These are phyloP conservation scores for Coemansia sp. DNA, from an alignment of 192 early-diverging fungal species.

Conservation along the genomic window DNA sequence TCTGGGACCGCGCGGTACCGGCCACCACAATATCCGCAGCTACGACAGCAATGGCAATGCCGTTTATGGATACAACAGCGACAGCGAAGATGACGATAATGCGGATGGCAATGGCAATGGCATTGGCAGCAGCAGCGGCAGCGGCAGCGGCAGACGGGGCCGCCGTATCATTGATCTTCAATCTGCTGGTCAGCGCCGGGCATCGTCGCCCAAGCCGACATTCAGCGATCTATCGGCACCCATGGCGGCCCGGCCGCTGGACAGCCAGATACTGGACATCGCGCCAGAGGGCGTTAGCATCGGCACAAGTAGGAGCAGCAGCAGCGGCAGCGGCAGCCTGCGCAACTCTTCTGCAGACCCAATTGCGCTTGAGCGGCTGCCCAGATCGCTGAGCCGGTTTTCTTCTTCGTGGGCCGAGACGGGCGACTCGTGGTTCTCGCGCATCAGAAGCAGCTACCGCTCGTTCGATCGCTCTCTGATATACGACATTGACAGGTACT, in stretches of 20 bases:
- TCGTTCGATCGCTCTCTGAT: slow-evolving; percentile 47
- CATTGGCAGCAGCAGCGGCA: background rate
- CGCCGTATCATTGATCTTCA: slow-evolving; percentile 25
- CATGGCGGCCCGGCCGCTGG: slow-evolving; percentile 2
- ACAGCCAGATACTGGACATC: slow-evolving; percentile 9
- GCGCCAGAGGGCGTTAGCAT: background rate
- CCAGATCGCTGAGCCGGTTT: slow-evolving; percentile 20
- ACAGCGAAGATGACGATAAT: background rate
- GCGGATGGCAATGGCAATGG: slow-evolving; percentile 1
- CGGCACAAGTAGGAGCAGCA: background rate
- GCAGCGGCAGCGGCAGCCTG: background rate
- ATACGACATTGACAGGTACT: slow-evolving; percentile 42
- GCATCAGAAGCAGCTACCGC: slow-evolving; percentile 41
- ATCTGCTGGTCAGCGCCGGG: background rate
- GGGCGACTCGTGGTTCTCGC: slow-evolving; percentile 33
- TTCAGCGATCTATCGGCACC: slow-evolving; percentile 1
- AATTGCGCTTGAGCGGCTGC: slow-evolving; percentile 17
- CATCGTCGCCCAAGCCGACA: slow-evolving; percentile 8
- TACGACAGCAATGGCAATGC: background rate
- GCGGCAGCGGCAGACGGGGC: background rate
- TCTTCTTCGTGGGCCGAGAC: slow-evolving; percentile 39
- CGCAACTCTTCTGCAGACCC: slow-evolving; percentile 2
- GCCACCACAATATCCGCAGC: background rate
- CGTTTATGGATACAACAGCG: background rate
- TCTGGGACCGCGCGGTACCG: background rate